A percentile compares a stretch with the other conserved stretches of the same genome.
Evolutionary conservation across 192 early-diverging fungal species (phyloP).

Genomic region (Coemansia sp.): DNA sequence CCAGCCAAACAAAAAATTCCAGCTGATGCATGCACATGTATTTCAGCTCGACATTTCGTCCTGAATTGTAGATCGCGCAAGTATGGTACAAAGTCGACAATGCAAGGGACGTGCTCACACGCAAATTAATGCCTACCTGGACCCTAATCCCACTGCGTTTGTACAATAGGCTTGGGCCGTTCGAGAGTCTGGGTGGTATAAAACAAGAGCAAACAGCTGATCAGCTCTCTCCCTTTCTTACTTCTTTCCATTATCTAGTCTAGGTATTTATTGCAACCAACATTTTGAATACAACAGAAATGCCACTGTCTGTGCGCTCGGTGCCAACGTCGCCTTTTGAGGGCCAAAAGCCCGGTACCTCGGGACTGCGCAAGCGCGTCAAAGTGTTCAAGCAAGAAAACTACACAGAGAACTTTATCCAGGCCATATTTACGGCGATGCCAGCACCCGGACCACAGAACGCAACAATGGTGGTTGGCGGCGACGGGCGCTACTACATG

Average conservation of each 20-base stretch:
- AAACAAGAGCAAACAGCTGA: background rate
- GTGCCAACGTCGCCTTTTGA: constrained; percentile 74
- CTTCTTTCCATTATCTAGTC: background rate
- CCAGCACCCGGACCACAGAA: constrained; percentile 71
- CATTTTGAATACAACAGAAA: background rate
- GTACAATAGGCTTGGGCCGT: background rate
- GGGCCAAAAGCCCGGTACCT: constrained; percentile 98
- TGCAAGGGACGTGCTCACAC: background rate
- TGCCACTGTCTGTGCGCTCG: constrained; percentile 33
- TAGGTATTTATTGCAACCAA: background rate
- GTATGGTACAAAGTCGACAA: background rate
- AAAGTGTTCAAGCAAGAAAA: constrained; percentile 91
- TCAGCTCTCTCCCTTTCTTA: background rate
- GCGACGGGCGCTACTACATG: constrained; percentile 91
- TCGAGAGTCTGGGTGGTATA: background rate
- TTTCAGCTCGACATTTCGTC: background rate
- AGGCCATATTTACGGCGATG: constrained; percentile 83
- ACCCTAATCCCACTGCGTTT: background rate
- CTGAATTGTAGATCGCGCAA: background rate
- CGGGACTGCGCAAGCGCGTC: constrained; percentile 92
- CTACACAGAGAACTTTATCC: constrained; percentile 98
- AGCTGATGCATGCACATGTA: background rate
- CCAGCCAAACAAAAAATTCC: background rate
- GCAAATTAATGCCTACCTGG: background rate
- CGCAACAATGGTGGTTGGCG: constrained; percentile 88